Base-by-base conservation (phyloP, 2,329 filamentous ascomycete species). In the Cadophora malorum region DNA sequence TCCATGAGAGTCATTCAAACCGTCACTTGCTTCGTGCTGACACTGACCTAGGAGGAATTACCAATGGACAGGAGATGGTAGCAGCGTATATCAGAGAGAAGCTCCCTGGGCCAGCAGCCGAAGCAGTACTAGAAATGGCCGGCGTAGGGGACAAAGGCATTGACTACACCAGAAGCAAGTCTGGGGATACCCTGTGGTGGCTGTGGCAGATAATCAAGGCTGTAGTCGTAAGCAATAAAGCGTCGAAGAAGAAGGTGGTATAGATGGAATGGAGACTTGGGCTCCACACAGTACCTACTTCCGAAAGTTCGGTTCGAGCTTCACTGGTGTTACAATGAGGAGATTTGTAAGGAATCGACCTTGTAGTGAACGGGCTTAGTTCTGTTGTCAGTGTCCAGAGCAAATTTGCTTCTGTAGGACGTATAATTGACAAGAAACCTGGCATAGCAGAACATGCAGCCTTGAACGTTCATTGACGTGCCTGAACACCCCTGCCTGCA, bases 11-110 rank as follows among this genome's bases (percentile, higher is more conserved):
- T 14, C 41, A 45, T 45, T 45, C 10, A 10, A 45, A 3, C 19
- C 10, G 14, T 45, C 12, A 38, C 41, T 45, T 16, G 10, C 6
- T 9, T 21, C 21, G 45, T 49, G 45, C 45, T 49, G 12, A 49
- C 45, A 21, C 4, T 14, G 21, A 6, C 6, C 4, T 21, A 74
- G 73, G 73, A n/a, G 84, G 83, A 62, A 77, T 87, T 64, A 87
- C 85, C 14, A 86, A 86, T 69, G 84, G 84, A 38, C 86, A 86
- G 71, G 85, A 87, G 67, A 79, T 87, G 64, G 81, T 86, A 55
- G 82, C 82, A 21, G 84, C 84, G 2, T 87, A 86, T 73, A 80
- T 81, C 9, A 80, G 83, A 45, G 76, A 79, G 6, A 79, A 78
- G 53, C 78, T 79, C 64, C 80, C 80, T 65, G 84, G 85, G 72